Base-by-base conservation (phyloP, 768 basidiomycete genomes). In the Pleurotus pulmonarius region DNA sequence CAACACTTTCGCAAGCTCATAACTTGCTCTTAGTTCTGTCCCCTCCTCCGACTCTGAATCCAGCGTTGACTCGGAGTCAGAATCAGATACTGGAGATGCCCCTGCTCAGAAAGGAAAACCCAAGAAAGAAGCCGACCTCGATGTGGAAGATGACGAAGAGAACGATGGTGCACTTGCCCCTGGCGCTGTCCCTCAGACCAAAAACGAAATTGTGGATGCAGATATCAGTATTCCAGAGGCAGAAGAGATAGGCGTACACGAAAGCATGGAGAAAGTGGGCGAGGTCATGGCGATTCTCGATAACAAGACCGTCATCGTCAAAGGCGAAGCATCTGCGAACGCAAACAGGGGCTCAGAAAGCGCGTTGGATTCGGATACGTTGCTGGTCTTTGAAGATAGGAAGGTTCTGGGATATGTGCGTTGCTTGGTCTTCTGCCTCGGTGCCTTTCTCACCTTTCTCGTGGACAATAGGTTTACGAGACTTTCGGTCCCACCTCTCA, bases 401-500 rank as follows among this genome's bases (percentile, higher is more conserved):
- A 86, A 83, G 60, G 92, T 96, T n/a, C 67, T 98, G 64, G 96
- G 96, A 45, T 87, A 89, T 69, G 94, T 96, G 71, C 73, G 89
- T 78, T 16, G 53, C 20, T 46, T 37, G 29, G 6, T 5, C 11
- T 41, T 18, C 37, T 37, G 29, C 58, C 43, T 29, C 43, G 46
- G 58, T n/a, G 24, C 24, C 45, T 37, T 45, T 45, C 29, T 55
- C 55, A 46, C 22, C 51, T 59, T 61, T 63, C 56, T 57, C 49
- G 29, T 49, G 64, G 59, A 58, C 62, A 60, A 8, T 68, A 95
- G 92, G 77, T 98, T 52, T 91, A 88, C 66, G 96, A 98, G 72
- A 97, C 95, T 0, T 98, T 98, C 70, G 96, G 96, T 8, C 94
- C 96, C 2, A 92, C 95, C 7, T 80, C 82, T 16, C 87, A 91